Evolutionary conservation across 1,284 basidiomycete genomes (phyloP), one percentile per base, ranked within the genome.

Genomic region (Erythrobasidium hasegawianum): DNA sequence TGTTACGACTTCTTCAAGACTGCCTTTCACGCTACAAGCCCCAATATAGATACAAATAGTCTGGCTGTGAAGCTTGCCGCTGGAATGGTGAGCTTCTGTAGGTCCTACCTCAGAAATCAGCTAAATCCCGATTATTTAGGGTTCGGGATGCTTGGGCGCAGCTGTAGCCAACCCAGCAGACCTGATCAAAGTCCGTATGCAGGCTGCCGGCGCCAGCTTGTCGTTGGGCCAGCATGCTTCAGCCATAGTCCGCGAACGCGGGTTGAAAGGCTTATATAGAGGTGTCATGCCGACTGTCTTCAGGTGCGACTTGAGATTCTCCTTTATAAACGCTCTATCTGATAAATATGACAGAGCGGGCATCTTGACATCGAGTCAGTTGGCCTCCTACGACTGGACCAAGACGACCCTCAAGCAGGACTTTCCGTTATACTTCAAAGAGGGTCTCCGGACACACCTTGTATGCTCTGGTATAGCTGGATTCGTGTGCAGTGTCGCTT

Each of bases 131-230:
- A 18, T n/a, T 10, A 43, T 26, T 10, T 18, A 64, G 60, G 59
- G 57, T 2, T 69, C 68, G 8, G 69, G 70, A 14, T 71, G 72
- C 59, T 39, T 74, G 1, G 73, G 73, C 1, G 71, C 73, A 5
- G 73, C 72, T 1, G 53, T 75, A 8, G 73, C 73, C 18, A 74
- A 74, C 38, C 73, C 72, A 0, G 71, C 71, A 10, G 73, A 75
- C 54, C 64, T 75, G 11, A 61, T 74, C 41, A 73, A 75, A 58
- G 72, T 75, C 18, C 64, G 72, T 8, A 65, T 74, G 58, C 73
- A 75, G 41, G 64, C 71, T 2, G 59, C 67, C 5, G 68, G 68
- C 1, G 71, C 70, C 1, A 66, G 56, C 1, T 68, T 72, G 2
- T 64, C 68, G 1, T 56, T 74, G 1, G 66, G 70, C 1, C 29